Percentiles rank a stretch among this genome's conserved stretches.
Evolutionary conservation across 495 filamentous ascomycete species (phyloP).

Genomic region (Staphylotrichum longicolle): DNA sequence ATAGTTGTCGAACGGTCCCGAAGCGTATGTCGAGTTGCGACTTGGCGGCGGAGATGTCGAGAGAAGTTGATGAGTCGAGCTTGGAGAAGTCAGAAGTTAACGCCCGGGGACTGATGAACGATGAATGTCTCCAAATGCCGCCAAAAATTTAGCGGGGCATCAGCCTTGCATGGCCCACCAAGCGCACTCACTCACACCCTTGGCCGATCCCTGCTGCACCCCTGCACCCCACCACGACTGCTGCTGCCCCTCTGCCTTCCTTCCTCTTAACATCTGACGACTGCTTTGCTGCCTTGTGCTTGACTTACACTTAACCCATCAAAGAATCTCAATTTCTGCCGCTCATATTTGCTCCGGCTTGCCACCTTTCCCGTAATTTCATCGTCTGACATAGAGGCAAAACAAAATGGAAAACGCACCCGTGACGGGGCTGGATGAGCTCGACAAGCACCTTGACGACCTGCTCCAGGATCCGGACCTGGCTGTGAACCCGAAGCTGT

Average conservation of each 20-base stretch:
- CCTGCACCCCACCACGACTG: not conserved
- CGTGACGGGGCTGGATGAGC: constrained; percentile 47
- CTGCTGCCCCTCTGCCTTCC: not conserved
- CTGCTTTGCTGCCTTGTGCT: too few species aligned
- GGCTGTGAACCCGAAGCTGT: constrained; percentile 45
- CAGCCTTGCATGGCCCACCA: not conserved
- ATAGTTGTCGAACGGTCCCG: too few species aligned
- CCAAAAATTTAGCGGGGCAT: too few species aligned
- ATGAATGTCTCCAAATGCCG: not conserved
- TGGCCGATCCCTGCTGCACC: not conserved
- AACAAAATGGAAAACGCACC: constrained; percentile 35
- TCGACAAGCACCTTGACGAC: constrained; percentile 49
- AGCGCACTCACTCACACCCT: too few species aligned
- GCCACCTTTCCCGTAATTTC: too few species aligned
- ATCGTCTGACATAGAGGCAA: not conserved
- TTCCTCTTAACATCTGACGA: too few species aligned
- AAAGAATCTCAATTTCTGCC: not conserved
- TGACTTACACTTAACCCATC: not conserved
- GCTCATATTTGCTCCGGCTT: too few species aligned
- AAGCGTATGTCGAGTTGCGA: too few species aligned
- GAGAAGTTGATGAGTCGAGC: constrained; percentile 4
- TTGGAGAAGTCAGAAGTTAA: not conserved
- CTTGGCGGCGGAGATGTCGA: too few species aligned
- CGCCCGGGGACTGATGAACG: not conserved
- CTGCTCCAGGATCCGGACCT: constrained; percentile 41